These are phyloP conservation scores for Boletus pseudo-olivaceus DNA, from an alignment of 768 basidiomycete species.

Conservation along the genomic window DNA sequence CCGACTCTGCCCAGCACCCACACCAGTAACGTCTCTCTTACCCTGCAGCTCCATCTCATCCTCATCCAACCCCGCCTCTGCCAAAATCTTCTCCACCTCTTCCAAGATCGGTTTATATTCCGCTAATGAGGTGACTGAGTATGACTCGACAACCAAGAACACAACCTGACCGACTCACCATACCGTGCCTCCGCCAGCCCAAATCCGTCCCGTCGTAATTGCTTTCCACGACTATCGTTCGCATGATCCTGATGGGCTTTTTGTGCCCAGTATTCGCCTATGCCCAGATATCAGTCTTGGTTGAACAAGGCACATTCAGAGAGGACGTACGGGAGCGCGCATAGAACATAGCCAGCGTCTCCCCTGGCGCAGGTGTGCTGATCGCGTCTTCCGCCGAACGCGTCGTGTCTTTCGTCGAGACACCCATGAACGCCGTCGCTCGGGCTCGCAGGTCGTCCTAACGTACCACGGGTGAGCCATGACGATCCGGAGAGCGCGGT, in stretches of 20 bases:
- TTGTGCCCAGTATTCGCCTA: constrained; percentile 79
- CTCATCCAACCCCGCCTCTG: constrained; percentile 81
- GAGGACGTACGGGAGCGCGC: constrained; percentile 65
- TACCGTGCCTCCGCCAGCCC: constrained; percentile 70
- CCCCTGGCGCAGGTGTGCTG: constrained; percentile 81
- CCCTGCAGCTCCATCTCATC: constrained; percentile 70
- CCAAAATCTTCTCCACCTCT: constrained; percentile 80
- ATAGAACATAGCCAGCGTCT: constrained; percentile 81
- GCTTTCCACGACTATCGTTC: constrained; percentile 71
- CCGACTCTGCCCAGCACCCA: constrained; percentile 48
- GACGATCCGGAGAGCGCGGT: background rate
- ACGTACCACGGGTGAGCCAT: background rate
- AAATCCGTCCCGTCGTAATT: constrained; percentile 76
- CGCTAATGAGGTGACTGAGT: too few species aligned
- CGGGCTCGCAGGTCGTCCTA: constrained; percentile 40
- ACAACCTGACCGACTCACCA: constrained; percentile 35
- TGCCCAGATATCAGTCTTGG: background rate
- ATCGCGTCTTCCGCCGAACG: too few species aligned
- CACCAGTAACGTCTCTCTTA: constrained; percentile 36
- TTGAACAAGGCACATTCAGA: background rate
- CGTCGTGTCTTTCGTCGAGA: constrained; percentile 63
- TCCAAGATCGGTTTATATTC: constrained; percentile 77
- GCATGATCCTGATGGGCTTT: constrained; percentile 52
- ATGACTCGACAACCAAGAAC: too few species aligned
- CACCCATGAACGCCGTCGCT: constrained; percentile 59